Evolutionary conservation across 257 asterid genomes (phyloP).

Genomic region (Ligustrum vulgare): DNA sequence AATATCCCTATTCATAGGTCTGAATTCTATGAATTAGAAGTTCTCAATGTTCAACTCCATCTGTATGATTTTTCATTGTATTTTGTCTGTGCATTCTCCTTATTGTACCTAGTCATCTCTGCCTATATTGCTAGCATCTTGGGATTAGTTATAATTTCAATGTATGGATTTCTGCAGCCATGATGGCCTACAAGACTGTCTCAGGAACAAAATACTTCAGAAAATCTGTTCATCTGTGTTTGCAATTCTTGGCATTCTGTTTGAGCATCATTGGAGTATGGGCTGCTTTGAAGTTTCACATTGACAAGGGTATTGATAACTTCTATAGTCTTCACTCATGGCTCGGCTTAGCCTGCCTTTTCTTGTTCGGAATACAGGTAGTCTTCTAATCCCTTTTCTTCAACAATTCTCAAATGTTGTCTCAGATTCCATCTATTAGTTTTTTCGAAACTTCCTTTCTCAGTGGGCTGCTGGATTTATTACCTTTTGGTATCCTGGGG

Average conservation of each 20-base stretch:
- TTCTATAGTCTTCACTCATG: constrained; percentile 92
- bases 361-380: constrained; percentile 84
- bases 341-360: constrained; percentile 76
- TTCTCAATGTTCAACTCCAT: background rate
- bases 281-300: constrained; percentile 87
- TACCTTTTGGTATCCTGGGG: constrained; percentile 88
- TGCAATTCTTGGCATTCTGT: constrained; percentile 61
- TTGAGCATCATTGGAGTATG: constrained; percentile 63
- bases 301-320: constrained; percentile 69
- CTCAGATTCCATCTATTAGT: background rate
- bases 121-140: background rate
- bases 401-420: background rate
- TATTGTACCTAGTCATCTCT: background rate
- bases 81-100: background rate
- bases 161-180: constrained; percentile 50
- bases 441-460: background rate
- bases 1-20: background rate
- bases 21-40: background rate
- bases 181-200: constrained; percentile 81
- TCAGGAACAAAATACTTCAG: constrained; percentile 67
- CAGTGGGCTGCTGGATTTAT: constrained; percentile 80
- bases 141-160: constrained; percentile 15
- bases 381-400: background rate
- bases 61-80: background rate
- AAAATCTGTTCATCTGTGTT: constrained; percentile 66